These are phyloP conservation scores for Dichotomopilus funicola DNA, from an alignment of 2,329 filamentous ascomycete genomes.

Conservation along the genomic window DNA sequence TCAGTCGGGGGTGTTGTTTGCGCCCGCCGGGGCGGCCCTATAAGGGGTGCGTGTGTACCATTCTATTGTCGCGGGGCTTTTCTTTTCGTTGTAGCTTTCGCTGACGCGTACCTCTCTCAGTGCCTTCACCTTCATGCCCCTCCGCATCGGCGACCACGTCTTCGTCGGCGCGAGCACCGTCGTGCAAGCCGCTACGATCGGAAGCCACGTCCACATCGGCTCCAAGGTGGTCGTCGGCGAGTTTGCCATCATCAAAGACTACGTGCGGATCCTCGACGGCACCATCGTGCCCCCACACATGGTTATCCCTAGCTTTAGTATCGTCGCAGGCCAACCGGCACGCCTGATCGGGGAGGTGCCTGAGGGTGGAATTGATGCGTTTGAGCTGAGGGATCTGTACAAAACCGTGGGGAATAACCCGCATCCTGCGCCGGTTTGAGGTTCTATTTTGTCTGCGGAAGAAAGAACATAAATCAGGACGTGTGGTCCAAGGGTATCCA, in stretches of 20 bases:
- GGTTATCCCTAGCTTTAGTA: slow-evolving; percentile 85
- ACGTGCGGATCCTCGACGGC: slow-evolving; percentile 78
- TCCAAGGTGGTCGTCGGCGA: slow-evolving; percentile 70
- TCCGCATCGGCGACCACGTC: slow-evolving; percentile 91
- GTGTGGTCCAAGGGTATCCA: too few relatives aligned
- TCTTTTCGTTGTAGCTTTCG: too few relatives aligned
- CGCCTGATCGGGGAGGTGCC: slow-evolving; percentile 75
- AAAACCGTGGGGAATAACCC: slow-evolving; percentile 56
- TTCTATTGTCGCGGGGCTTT: too few relatives aligned
- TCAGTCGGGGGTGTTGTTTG: slow-evolving; percentile 70
- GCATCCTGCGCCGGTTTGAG: slow-evolving; percentile 33
- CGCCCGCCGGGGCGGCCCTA: slow-evolving; percentile 78
- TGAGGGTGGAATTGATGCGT: slow-evolving; percentile 60
- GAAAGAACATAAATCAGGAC: neutral
- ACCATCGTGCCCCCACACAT: slow-evolving; percentile 79
- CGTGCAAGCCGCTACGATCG: slow-evolving; percentile 76
- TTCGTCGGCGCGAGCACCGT: slow-evolving; percentile 72
- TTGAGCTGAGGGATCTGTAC: slow-evolving; percentile 59
- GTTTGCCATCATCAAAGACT: slow-evolving; percentile 90
- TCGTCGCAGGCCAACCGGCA: slow-evolving; percentile 80
- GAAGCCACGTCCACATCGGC: slow-evolving; percentile 81
- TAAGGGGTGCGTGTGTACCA: slow-evolving; percentile 50
- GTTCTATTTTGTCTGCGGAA: neutral
- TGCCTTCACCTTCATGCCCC: slow-evolving; percentile 72
- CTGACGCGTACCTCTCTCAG: slow-evolving; percentile 25